Evolutionary conservation across 2,329 filamentous ascomycete species (phyloP), one percentile per base, ranked within the genome.

Genomic region (Beauveria australis): DNA sequence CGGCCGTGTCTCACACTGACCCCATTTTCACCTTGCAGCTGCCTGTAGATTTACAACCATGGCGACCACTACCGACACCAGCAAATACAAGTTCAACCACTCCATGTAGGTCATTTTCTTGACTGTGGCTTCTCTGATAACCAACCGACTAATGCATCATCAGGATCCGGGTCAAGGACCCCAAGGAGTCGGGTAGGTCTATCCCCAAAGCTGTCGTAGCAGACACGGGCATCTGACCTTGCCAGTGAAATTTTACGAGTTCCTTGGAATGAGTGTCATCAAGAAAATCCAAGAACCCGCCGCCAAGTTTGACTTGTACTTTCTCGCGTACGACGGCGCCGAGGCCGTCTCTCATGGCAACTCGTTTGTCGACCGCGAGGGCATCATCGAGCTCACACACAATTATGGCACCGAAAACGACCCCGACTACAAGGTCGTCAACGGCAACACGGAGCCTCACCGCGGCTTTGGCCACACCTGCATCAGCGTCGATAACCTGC

Each of bases 131-230:
- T 37, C n/a, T 40, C n/a, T 3, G 33, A 24, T 9, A n/a, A 16
- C 5, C 26, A 6, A 59, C 51, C 63, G 63, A n/a, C 58, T 69
- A 37, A 65, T 56, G 7, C 61, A 59, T 30, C 56, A 4, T 9
- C 64, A 94, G 91, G 91, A 81, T 96, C 72, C 89, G 93, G 74
- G 89, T 97, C 71, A 97, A 97, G 76, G 92, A 99, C 77, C 93
- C 93, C 12, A 88, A 92, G 76, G 84, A 81, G 71, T 91, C 88
- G 44, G 76, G 88, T 89, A 78, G 53, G 76, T 71, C 41, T 5
- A 24, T 2, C 12, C 40, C 26, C 48, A 10, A 7, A 41, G 53
- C 14, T 48, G 43, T 33, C 24, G 44, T 19, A 3, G 19, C 22
- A 22, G 41, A 41, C 58, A 24, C 24, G 1, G 24, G 3, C 3